Evolutionary conservation across 2,329 filamentous ascomycete species (phyloP), one percentile per base, ranked within the genome.

Genomic region (Penicillium polonicum): DNA sequence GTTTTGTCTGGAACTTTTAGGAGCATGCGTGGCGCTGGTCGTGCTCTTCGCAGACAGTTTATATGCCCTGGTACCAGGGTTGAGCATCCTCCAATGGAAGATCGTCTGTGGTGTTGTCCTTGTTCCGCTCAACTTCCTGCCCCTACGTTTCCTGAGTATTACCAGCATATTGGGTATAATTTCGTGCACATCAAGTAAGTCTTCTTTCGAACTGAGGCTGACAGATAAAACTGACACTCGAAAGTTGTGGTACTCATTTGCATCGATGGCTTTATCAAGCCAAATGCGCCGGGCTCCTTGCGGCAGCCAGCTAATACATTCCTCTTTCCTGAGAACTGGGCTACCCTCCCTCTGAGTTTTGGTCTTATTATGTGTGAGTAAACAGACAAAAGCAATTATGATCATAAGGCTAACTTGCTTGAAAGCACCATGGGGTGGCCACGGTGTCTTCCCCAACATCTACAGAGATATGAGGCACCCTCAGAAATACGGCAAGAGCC

Each of bases 41-140:
- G 90, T 96, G 21, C 83, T 97, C n/a, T 97, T 97, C 73, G 90
- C 91, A 51, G 94, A 97, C 76, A 95, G 90, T 44, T 82, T 97
- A 66, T 80, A 90, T 67, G 83, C 90, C 15, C 77, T 97, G 21
- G 85, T 97, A 50, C 90, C 91, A 0, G 86, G 84, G 0, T 76
- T 89, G 61, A 85, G 83, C 46, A 78, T 89, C 5, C 82, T 85
- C 0, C 79, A 85, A 60, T 97, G 93, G 92, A 97, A 97, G 76
- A 79, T 93, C 33, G 74, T 96, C 31, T 95, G 92, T 72, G 88
- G 90, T 17, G 59, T 91, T 19, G 79, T 96, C 54, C 79, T 97
- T 64, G 79, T 95, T 57, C 90, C 92, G 13, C 80, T 97, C 52
- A 91, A 89, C 69, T 95, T 96, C 72, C 78, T 95, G 35, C 93